Evolutionary conservation across 2,329 filamentous ascomycete genomes (phyloP).

Genomic region (Aspergillus bombycis): DNA sequence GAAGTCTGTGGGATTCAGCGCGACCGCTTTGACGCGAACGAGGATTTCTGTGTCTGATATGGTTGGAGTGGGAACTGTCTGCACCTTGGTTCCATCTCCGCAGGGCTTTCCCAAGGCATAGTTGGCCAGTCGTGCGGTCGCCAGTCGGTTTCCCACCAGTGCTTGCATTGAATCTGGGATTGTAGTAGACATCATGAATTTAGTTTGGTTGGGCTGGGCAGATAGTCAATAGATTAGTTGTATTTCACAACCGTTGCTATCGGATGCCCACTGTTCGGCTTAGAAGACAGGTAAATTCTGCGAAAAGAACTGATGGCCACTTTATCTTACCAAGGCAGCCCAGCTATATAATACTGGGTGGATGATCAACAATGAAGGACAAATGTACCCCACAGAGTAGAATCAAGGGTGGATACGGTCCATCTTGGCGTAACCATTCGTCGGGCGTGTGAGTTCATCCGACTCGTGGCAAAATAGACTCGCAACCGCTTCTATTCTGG

Average conservation of each 20-base stretch:
- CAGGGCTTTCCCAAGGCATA: not conserved
- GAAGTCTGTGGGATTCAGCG: slow-evolving; percentile 60
- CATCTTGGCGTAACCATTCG: not conserved
- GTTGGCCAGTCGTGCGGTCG: not conserved
- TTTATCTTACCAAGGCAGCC: not conserved
- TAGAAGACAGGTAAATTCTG: not conserved
- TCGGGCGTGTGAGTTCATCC: not conserved
- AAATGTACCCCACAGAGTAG: not conserved
- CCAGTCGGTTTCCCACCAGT: not conserved
- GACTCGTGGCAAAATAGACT: not conserved
- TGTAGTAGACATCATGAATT: not conserved
- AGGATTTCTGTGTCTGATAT: not conserved
- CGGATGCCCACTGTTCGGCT: not conserved
- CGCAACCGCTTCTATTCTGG: not conserved
- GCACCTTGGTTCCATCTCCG: not conserved
- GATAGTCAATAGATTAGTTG: not conserved
- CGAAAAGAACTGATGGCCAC: not conserved
- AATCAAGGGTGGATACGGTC: not conserved
- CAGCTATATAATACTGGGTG: not conserved
- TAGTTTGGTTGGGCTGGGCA: not conserved
- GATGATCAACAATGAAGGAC: not conserved
- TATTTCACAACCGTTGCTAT: not conserved
- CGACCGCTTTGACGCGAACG: slow-evolving; percentile 45
- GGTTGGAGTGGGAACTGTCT: not conserved
- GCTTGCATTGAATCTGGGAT: not conserved